phyloP scores from a whole-genome alignment of 2,329 filamentous ascomycete species.

The Fusarium pilosicola region DNA sequence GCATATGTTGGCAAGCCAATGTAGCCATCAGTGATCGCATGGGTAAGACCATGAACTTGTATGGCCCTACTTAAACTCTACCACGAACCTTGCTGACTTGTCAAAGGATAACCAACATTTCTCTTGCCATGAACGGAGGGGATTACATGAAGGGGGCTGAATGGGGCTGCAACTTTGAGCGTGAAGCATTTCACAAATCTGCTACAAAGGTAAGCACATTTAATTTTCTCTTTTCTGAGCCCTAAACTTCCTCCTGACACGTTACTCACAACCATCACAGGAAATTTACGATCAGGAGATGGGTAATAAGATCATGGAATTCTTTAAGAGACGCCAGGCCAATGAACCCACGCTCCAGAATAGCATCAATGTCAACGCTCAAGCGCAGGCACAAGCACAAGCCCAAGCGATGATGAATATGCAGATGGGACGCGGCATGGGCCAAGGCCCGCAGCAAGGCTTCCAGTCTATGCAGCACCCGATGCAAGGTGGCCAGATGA shows the following conservation, averaged over 20 bases:
- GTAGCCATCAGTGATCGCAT: slow-evolving; percentile 54
- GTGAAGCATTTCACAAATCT: slow-evolving; percentile 57
- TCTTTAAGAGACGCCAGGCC: slow-evolving; percentile 61
- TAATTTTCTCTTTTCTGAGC: not conserved
- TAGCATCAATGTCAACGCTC: slow-evolving; percentile 58
- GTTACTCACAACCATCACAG: slow-evolving; percentile 49
- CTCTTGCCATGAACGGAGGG: slow-evolving; percentile 55
- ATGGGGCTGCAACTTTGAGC: slow-evolving; percentile 59
- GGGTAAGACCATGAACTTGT: slow-evolving; percentile 57
- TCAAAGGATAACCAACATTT: slow-evolving; percentile 61
- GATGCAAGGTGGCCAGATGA: slow-evolving; percentile 65
- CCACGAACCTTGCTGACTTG: slow-evolving; percentile 26
- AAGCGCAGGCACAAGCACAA: slow-evolving; percentile 50
- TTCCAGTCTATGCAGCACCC: slow-evolving; percentile 69
- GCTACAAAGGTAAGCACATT: slow-evolving; percentile 58
- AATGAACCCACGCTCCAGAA: slow-evolving; percentile 62
- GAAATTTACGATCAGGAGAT: slow-evolving; percentile 62
- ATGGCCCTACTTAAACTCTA: slow-evolving; percentile 26
- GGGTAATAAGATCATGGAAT: slow-evolving; percentile 57
- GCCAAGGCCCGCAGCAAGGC: slow-evolving; percentile 60
- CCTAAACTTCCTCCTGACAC: not conserved
- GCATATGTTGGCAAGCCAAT: slow-evolving; percentile 53
- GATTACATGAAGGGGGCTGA: slow-evolving; percentile 56
- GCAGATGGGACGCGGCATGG: slow-evolving; percentile 63
- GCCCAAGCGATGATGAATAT: slow-evolving; percentile 63